Evolutionary conservation across 139 green algal genomes (phyloP), one percentile per base, ranked within the genome.

Genomic region (Protoeuglena noctilucae): DNA sequence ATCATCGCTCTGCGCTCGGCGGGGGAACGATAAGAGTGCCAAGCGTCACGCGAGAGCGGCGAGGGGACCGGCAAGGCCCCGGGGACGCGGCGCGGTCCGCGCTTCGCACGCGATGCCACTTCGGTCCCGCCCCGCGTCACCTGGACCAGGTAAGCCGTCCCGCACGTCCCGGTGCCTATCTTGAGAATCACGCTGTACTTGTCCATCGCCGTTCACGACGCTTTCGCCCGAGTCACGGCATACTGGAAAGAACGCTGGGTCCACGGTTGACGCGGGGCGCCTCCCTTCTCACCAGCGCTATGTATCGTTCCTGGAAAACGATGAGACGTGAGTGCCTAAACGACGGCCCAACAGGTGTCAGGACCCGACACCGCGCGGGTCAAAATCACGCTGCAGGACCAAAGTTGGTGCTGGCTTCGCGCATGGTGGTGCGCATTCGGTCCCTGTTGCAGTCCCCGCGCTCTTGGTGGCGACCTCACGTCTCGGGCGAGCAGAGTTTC

Each of bases 151-250:
- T 73, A 79, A 12, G 70, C 70, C 3, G 51, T 58, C 1, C 70
- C 74, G 65, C 73, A 77, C 0, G 70, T 70, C 1, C 74, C 74
- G 0, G 67, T 67, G 22, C 70, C 70, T 28, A 82, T 70, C 25
- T 64, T 66, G n/a, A 65, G 68, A 2, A 71, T 2, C 4, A 82
- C 74, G 16, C 53, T 48, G 57, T 79, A 82, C 3, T 54, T 55
- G 6, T 82, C 64, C 74, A 82, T 82, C 21, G 34, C 34, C n/a
- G n/a, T n/a, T n/a, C n/a, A n/a, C n/a, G n/a, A n/a, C 9, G 34
- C 34, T 7, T 43, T 7, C 34, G 34, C 34, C 12, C 34, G 34
- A 12, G 9, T 7, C 9, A 43, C 9, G 34, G 12, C 9, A 7
- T 43, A 43, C 34, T 43, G 7, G 34, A 43, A 43, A 7, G 34